These are phyloP conservation scores for Deuterostichococcus epilithicus DNA, from an alignment of 139 green algal genomes.

Conservation along the genomic window DNA sequence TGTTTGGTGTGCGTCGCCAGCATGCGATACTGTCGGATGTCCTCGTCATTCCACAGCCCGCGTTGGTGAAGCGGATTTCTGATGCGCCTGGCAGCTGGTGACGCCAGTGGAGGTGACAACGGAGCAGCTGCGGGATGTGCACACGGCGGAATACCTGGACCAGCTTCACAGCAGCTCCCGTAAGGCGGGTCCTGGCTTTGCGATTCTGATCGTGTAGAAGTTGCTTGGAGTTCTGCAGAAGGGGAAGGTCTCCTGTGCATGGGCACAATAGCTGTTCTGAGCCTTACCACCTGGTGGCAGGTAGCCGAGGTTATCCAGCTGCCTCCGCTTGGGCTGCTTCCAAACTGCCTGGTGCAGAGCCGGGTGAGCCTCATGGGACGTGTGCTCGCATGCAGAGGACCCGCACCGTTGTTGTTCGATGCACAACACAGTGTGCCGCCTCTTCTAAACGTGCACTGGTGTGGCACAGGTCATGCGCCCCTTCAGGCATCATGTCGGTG, in stretches of 20 bases:
- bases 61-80: too few relatives aligned
- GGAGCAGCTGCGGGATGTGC: conserved; percentile 45
- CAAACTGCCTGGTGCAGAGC: conserved; percentile 44
- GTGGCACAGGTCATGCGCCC: conserved; percentile 34
- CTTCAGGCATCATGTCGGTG: conserved; percentile 50
- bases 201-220: too few relatives aligned
- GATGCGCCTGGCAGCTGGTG: conserved; percentile 24
- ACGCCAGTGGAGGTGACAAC: conserved; percentile 19
- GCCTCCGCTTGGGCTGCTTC: conserved; percentile 51
- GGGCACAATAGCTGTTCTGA: too few relatives aligned
- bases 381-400: too few relatives aligned
- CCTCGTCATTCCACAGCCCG: too few relatives aligned
- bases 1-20: too few relatives aligned
- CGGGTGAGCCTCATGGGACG: conserved; percentile 6
- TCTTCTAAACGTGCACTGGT: too few relatives aligned
- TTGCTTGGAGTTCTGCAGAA: too few relatives aligned
- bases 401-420: too few relatives aligned
- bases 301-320: conserved; percentile 54
- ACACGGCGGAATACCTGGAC: conserved; percentile 30
- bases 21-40: too few relatives aligned
- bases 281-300: conserved; percentile 13
- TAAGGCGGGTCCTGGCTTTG: conserved; percentile 9
- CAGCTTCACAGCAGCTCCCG: background rate
- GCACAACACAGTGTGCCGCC: too few relatives aligned
- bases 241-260: background rate